Conservation (phyloP, 768 basidiomycete species). For the Naganishia onofrii region DNA sequence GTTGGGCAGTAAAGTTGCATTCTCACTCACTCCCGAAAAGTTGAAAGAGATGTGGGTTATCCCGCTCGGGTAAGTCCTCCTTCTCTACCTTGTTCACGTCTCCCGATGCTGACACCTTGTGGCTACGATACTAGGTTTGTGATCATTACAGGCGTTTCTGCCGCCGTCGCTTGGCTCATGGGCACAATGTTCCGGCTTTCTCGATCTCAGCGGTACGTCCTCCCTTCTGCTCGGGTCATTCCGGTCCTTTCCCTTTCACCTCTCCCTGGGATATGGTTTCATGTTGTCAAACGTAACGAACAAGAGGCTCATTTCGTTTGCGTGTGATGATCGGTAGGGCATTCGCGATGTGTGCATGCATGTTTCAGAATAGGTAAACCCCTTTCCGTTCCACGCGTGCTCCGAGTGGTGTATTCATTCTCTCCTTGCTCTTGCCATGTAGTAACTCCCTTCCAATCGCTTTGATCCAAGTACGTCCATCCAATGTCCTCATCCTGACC, state of each 20-base stretch:
- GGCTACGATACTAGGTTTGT: conserved; percentile 63
- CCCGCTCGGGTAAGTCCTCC: conserved; percentile 43
- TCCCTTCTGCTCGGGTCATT: background rate
- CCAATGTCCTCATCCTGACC: conserved; percentile 23
- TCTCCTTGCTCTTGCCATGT: conserved; percentile 3
- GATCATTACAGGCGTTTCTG: conserved; percentile 70
- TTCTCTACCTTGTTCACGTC: background rate
- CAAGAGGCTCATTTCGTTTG: background rate
- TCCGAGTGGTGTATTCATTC: background rate
- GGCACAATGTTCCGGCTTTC: conserved; percentile 67
- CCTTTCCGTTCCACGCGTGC: background rate
- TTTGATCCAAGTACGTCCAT: conserved; percentile 60
- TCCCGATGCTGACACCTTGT: background rate
- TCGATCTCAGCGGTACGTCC: conserved; percentile 59
- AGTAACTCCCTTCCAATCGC: conserved; percentile 94
- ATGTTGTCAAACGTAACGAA: too few species aligned
- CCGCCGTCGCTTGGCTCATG: conserved; percentile 64
- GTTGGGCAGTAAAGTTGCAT: conserved; percentile 91
- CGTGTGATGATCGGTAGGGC: conserved; percentile 37
- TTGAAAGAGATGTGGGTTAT: conserved; percentile 53
- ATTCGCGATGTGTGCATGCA: conserved; percentile 51
- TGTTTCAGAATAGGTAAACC: conserved; percentile 50
- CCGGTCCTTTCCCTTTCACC: too few species aligned
- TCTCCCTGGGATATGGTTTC: too few species aligned
- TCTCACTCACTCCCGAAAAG: conserved; percentile 69